Base-by-base conservation (phyloP, 495 filamentous ascomycete species). In the Delitschia confertaspora region DNA sequence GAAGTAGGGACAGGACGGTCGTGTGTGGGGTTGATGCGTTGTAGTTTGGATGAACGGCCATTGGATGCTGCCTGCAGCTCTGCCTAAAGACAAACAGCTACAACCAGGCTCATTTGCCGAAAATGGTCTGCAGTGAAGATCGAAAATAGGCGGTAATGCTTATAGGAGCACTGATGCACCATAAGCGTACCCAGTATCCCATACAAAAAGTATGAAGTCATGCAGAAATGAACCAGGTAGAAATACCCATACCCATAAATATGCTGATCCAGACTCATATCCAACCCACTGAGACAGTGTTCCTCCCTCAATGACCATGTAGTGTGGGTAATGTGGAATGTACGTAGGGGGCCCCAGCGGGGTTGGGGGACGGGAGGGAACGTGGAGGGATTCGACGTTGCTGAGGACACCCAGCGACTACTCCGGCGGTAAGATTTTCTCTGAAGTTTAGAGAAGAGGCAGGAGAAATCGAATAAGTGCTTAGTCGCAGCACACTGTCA, bases 261-360 rank as follows among this genome's bases (percentile, higher is more conserved):
- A 14, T 57, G 51, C 42, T 60, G 57, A 39, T 60, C 57, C 53
- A 55, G 26, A 57, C 55, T 60, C 57, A 60, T 60, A 52, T 46
- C 57, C 57, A 36, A 44, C 24, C 33, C 6, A 17, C 29, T 51
- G 33, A 38, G 35, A 51, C 42, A 44, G 42, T 30, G 22, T 42
- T 17, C 27, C 13, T 29, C 30, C 37, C 46, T 33, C 24, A 32
- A 32, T 26, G 42, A 38, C 38, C 47, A 56, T 51, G 39, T 44
- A 50, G 36, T 33, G 38, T 9, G 19, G 16, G 29, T 17, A 34
- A 34, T 33, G 19, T 23, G 21, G 25, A 26, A 11, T 22, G 19
- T 39, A 14, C 20, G 25, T 24, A 14, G n/a, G 35, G 23, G 18
- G 24, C 20, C 36, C 22, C 20, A 19, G 22, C 23, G 10, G 17